Percentiles rank a stretch among this genome's conserved stretches.
Evolutionary conservation across 495 filamentous ascomycete genomes (phyloP).

Genomic region (Ramalina peruviana): DNA sequence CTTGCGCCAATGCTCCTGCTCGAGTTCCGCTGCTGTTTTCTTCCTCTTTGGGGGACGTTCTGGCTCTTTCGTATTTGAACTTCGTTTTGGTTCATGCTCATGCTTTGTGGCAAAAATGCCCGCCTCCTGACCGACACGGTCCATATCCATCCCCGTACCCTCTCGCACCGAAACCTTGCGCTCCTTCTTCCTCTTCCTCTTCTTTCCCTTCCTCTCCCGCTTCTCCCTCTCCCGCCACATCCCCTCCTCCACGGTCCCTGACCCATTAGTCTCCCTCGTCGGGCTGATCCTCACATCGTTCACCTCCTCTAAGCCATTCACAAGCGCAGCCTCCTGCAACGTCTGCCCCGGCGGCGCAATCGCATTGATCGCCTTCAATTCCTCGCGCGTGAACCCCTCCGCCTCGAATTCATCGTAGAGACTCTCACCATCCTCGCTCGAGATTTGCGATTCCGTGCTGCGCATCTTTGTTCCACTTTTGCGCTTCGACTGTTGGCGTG

Average conservation of each 20-base stretch:
- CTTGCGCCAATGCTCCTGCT: background rate
- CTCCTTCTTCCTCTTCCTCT: background rate
- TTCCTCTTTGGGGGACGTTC: background rate
- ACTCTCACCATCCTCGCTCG: background rate
- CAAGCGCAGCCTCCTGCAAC: background rate
- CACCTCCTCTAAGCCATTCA: background rate
- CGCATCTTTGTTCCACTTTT: too few species aligned
- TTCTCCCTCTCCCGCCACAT: background rate
- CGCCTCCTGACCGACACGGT: background rate
- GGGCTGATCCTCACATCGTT: background rate
- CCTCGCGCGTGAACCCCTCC: constrained; percentile 1
- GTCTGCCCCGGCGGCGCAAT: constrained; percentile 1
- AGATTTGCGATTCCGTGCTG: too few species aligned
- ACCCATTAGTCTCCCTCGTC: background rate
- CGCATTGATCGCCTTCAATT: constrained; percentile 1
- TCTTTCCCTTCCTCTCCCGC: background rate
- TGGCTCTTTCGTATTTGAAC: background rate
- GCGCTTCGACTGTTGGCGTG: too few species aligned
- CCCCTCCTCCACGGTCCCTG: background rate
- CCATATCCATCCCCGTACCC: background rate
- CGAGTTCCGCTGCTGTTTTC: background rate
- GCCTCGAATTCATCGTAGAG: constrained; percentile 4
- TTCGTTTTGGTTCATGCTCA: background rate
- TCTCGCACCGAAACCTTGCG: background rate
- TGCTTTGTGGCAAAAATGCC: background rate